phyloP scores from a whole-genome alignment of 1,284 basidiomycete species.

The Ustilago vetiveriae region DNA sequence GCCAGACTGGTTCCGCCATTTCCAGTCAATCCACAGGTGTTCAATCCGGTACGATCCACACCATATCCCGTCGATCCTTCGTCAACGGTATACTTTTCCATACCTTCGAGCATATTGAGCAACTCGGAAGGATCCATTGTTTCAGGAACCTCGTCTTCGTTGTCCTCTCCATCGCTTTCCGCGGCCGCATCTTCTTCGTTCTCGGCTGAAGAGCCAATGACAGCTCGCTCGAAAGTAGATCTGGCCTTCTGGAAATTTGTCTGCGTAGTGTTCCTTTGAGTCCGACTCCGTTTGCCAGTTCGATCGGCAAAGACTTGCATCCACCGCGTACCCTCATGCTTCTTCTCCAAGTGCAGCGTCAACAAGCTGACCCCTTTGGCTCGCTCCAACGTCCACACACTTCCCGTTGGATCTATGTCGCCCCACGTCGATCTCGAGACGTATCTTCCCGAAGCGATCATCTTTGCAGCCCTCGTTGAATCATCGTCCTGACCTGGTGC shows the following conservation, averaged over 20 bases:
- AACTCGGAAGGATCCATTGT: conserved; percentile 86
- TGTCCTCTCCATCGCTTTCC: conserved; percentile 46
- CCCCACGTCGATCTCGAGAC: conserved; percentile 54
- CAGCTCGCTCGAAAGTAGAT: conserved; percentile 8
- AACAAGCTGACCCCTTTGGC: conserved; percentile 31
- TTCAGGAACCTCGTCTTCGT: conserved; percentile 80
- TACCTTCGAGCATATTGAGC: conserved; percentile 77
- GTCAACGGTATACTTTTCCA: conserved; percentile 83
- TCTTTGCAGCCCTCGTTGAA: conserved; percentile 21
- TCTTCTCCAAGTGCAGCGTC: conserved; percentile 59
- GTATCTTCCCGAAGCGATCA: conserved; percentile 42
- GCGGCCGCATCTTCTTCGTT: conserved; percentile 10
- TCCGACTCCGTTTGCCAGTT: conserved; percentile 1
- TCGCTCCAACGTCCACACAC: conserved; percentile 57
- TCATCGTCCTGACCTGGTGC: conserved; percentile 12
- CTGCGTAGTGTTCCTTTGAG: conserved; percentile 4
- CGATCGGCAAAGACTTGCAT: conserved; percentile 76
- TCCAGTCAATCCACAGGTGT: conserved; percentile 59
- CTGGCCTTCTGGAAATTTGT: conserved; percentile 28
- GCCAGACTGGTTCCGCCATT: conserved; percentile 19
- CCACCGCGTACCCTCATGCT: conserved; percentile 77
- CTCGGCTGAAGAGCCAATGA: not conserved
- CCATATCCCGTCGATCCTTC: conserved; percentile 70
- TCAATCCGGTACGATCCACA: conserved; percentile 17
- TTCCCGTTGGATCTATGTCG: conserved; percentile 46